Evolutionary conservation across 352 stramenopile species (phyloP).

Genomic region (Pythium phragmitis): DNA sequence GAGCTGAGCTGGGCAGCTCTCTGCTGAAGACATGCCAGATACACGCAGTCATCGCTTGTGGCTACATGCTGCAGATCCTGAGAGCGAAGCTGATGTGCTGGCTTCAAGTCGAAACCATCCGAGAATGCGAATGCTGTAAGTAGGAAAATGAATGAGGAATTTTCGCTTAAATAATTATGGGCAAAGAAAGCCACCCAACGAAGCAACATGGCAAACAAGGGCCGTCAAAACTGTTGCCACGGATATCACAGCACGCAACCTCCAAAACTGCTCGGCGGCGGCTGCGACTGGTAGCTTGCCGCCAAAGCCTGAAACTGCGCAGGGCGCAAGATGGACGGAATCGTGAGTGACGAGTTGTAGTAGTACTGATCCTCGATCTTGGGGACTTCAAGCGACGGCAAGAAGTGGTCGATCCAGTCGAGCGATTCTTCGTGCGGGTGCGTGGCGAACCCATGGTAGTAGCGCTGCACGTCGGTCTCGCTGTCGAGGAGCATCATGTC

Average conservation of each 20-base stretch:
- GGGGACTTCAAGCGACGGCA: constrained; percentile 41
- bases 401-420: constrained; percentile 65
- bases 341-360: constrained; percentile 4
- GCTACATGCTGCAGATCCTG: no score
- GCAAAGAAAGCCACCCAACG: constrained; percentile 1
- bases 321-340: constrained; percentile 11
- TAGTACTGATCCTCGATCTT: constrained; percentile 24
- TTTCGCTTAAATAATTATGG: constrained; percentile 19
- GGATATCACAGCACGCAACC: constrained; percentile 12
- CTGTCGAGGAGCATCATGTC: constrained; percentile 40
- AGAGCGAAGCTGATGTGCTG: no score
- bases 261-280: constrained; percentile 18
- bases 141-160: neutral
- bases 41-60: no score
- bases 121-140: no score
- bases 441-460: constrained; percentile 13
- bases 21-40: no score
- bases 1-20: no score
- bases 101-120: no score
- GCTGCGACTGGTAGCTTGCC: constrained; percentile 24
- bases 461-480: constrained; percentile 28
- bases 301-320: constrained; percentile 6
- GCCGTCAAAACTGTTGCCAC: constrained; percentile 11
- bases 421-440: constrained; percentile 40
- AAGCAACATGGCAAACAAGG: neutral